Evolutionary conservation across 768 basidiomycete genomes (phyloP).

Genomic region (Russula abietina): DNA sequence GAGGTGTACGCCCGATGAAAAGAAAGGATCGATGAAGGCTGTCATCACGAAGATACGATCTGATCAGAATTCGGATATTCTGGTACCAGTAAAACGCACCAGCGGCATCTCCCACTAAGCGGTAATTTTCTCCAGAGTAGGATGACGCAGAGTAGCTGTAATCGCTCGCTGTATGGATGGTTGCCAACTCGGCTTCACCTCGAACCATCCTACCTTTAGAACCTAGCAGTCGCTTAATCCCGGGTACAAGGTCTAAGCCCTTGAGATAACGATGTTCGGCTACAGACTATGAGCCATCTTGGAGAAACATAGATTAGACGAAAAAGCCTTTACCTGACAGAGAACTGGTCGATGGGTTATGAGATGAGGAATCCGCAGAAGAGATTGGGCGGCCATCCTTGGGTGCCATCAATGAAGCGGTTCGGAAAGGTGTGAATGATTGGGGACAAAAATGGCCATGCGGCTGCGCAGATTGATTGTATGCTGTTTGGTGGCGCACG

Average conservation of each 20-base stretch:
- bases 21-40: constrained; percentile 61
- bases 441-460: not conserved
- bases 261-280: constrained; percentile 29
- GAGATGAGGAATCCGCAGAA: constrained; percentile 2
- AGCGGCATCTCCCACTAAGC: constrained; percentile 36
- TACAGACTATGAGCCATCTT: constrained; percentile 5
- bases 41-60: not conserved
- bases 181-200: constrained; percentile 24
- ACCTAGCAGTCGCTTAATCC: constrained; percentile 31
- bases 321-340: constrained; percentile 4
- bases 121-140: constrained; percentile 34
- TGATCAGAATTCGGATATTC: not conserved
- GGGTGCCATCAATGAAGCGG: not conserved
- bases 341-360: not conserved
- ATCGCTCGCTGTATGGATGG: constrained; percentile 33
- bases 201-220: constrained; percentile 27
- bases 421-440: not conserved
- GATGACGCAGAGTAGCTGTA: constrained; percentile 34
- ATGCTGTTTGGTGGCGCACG: constrained; percentile 40
- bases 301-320: constrained; percentile 13
- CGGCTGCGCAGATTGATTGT: constrained; percentile 4
- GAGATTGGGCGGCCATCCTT: constrained; percentile 2
- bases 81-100: constrained; percentile 26
- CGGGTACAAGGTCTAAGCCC: constrained; percentile 33
- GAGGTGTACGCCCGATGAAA: constrained; percentile 51